Base-by-base conservation (phyloP, 768 basidiomycete genomes). In the Boletus subcaerulescens region DNA sequence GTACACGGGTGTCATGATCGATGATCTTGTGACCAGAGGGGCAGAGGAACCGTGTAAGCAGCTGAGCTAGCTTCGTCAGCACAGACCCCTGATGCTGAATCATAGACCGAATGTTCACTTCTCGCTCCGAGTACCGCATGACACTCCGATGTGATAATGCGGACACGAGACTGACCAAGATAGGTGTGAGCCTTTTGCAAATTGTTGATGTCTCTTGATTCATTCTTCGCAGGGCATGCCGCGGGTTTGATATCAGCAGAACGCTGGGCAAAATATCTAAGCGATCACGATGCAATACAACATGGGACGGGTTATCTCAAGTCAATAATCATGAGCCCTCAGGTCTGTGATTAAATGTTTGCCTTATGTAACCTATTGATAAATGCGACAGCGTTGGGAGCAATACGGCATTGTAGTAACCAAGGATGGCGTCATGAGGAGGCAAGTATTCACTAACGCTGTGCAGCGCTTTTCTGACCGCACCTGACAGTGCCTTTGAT, bases 101-200 rank as follows among this genome's bases (percentile, higher is more conserved):
- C 38, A 41, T 63, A 93, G 91, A 95, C 61, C 88, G 93, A 26
- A 94, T 95, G 91, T 95, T 96, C 69, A 95, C 93, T 0, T 89
- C 89, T 15, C 80, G 93, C 36, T 91, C 89, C 15, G 93, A 96
- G 63, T 96, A 93, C 66, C 84, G 93, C 22, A 86, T 96, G 83
- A 86, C 86, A 0, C 80, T 95, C 41, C 78, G 93, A 48, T 86
- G 88, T 48, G 93, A 96, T 70, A 96, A 96, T 59, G 93, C 93
- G 3, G 93, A 96, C 71, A 45, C 85, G 48, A 79, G 93, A 44
- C 72, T 96, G 54, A 95, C 93, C 0, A 81, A 82, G 62, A 85
- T 85, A 70, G 93, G 91, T 80, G 38, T 39, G 66, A 14, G 13
- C 60, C 26, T 36, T 43, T 52, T 36, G 4, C 2, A 38, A 40